Conservation (phyloP, 2,329 filamentous ascomycete species). For the Claviceps sp. region DNA sequence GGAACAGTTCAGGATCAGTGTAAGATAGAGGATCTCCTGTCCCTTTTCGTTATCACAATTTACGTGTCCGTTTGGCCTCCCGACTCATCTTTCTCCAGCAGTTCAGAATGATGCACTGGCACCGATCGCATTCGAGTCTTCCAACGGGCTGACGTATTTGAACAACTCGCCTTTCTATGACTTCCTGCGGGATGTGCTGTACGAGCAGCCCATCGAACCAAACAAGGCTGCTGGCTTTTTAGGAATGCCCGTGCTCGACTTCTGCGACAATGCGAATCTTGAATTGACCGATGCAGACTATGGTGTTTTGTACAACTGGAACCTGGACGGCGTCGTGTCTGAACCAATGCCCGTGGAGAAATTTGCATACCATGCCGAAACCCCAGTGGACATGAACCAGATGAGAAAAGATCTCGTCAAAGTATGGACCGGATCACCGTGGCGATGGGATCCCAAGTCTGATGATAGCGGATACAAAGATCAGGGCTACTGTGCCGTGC, state of each 20-base stretch:
- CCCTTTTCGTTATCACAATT: background rate
- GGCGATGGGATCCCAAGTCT: conserved; percentile 34
- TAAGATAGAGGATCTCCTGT: conserved; percentile 4
- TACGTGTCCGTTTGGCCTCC: background rate
- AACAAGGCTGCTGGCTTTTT: conserved; percentile 25
- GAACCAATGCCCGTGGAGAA: conserved; percentile 11
- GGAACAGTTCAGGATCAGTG: conserved; percentile 19
- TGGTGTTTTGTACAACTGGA: conserved; percentile 35
- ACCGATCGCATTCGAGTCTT: background rate
- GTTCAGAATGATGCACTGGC: conserved; percentile 3
- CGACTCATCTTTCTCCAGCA: background rate
- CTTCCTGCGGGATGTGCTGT: conserved; percentile 37
- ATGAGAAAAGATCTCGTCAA: conserved; percentile 34
- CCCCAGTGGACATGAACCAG: conserved; percentile 27
- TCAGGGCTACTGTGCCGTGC: conserved; percentile 30
- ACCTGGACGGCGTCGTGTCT: conserved; percentile 23
- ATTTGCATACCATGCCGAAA: conserved; percentile 17
- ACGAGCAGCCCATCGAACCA: conserved; percentile 27
- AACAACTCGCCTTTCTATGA: conserved; percentile 31
- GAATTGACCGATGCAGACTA: conserved; percentile 41
- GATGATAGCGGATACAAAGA: conserved; percentile 31
- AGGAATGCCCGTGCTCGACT: conserved; percentile 32
- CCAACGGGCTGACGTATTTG: conserved; percentile 14
- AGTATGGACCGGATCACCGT: conserved; percentile 36
- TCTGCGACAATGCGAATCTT: conserved; percentile 34